A percentile compares a stretch with the other conserved stretches of the same genome.
Conservation (phyloP, 1,284 basidiomycete genomes). For the Marasmius sp. region DNA sequence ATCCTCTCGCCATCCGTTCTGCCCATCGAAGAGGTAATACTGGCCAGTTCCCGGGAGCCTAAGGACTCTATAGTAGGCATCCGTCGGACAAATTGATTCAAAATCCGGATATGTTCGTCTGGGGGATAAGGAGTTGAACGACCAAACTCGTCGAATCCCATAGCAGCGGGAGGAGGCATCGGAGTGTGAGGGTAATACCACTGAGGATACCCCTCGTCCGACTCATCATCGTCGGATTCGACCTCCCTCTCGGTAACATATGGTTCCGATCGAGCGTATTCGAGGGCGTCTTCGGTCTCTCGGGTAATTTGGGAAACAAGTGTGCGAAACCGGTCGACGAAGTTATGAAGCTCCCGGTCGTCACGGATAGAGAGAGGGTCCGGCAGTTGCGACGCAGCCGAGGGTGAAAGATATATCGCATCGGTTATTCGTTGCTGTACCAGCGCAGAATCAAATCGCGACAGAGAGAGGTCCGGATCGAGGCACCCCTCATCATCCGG, state of each 20-base stretch:
- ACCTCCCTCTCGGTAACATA: constrained; percentile 15
- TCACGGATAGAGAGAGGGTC: not conserved
- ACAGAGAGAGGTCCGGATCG: not conserved
- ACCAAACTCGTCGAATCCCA: constrained; percentile 45
- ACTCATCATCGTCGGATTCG: constrained; percentile 4
- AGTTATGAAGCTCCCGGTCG: constrained; percentile 38
- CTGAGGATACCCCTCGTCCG: not conserved
- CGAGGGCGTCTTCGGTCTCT: constrained; percentile 49
- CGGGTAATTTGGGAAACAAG: constrained; percentile 48
- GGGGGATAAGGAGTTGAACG: constrained; percentile 37
- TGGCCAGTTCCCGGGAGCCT: constrained; percentile 54
- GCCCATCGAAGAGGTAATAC: constrained; percentile 24
- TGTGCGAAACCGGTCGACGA: constrained; percentile 49
- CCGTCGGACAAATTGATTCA: constrained; percentile 61
- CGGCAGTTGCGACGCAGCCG: not conserved
- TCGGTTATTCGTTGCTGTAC: not conserved
- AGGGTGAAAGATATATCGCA: not conserved
- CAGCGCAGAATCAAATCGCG: not conserved
- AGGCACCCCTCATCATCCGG: constrained; percentile 5
- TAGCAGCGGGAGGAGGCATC: constrained; percentile 22
- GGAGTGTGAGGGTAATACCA: not conserved
- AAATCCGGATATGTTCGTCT: constrained; percentile 54
- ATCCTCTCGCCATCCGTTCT: not conserved
- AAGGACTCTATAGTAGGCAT: constrained; percentile 80
- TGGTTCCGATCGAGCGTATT: constrained; percentile 31